Conservation (phyloP, 495 filamentous ascomycete species). For the Apiosordaria backusii region DNA sequence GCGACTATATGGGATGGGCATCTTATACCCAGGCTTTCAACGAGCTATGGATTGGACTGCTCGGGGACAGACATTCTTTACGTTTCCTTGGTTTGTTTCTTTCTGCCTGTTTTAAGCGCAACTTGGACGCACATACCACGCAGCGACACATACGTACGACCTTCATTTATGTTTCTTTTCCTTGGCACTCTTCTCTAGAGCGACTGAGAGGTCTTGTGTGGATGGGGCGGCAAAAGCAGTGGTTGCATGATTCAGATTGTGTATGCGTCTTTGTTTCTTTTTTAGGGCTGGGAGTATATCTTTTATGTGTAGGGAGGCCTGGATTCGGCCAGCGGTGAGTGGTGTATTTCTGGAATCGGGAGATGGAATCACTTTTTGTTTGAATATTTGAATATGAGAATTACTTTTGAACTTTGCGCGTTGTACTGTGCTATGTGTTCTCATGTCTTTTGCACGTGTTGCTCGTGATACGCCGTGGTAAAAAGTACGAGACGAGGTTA, state of each 20-base stretch:
- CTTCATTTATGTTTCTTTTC: background rate
- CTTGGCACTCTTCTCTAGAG: background rate
- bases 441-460: background rate
- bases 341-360: background rate
- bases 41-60: background rate
- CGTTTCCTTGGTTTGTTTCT: background rate
- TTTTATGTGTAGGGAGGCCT: background rate
- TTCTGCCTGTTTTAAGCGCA: background rate
- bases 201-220: background rate
- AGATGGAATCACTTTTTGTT: background rate
- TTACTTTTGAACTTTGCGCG: background rate
- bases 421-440: background rate
- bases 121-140: background rate
- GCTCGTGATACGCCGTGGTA: background rate
- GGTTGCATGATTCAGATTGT: background rate
- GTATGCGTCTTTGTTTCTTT: background rate
- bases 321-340: background rate
- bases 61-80: slow-evolving; percentile 4
- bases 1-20: slow-evolving; percentile 8
- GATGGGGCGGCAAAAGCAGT: background rate
- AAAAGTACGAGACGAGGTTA: background rate
- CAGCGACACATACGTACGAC: background rate
- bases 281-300: background rate
- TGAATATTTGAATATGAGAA: background rate
- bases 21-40: background rate